phyloP scores from a whole-genome alignment of 2,329 filamentous ascomycete species.

The Colletotrichum horii region DNA sequence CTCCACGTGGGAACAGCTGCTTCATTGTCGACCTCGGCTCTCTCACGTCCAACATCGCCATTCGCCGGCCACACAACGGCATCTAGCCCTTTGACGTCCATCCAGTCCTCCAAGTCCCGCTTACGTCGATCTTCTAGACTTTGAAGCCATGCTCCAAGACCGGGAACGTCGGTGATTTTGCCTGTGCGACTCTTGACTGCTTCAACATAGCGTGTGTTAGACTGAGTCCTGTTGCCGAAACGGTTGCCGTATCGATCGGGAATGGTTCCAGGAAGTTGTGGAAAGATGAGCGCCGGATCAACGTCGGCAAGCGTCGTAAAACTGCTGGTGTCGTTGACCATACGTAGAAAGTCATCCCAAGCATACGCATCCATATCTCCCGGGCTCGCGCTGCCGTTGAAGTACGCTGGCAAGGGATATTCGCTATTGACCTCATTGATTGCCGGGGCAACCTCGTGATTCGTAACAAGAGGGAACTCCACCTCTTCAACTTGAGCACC shows the following conservation, averaged over 20 bases:
- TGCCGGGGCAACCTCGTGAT: neutral
- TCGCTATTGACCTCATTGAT: neutral
- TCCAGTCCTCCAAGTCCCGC: neutral
- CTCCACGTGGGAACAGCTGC: constrained; percentile 43
- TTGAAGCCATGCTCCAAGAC: neutral
- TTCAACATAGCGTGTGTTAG: neutral
- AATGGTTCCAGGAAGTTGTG: neutral
- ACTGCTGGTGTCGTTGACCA: constrained; percentile 30
- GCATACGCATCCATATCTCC: neutral
- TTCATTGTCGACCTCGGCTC: neutral
- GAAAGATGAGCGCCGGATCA: neutral
- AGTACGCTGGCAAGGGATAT: neutral
- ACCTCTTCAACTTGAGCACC: neutral
- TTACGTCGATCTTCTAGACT: neutral
- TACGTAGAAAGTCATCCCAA: constrained; percentile 25
- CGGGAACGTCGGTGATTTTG: neutral
- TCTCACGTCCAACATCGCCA: neutral
- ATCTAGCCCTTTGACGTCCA: neutral
- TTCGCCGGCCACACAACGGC: neutral
- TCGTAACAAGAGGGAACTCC: neutral
- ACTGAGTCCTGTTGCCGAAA: neutral
- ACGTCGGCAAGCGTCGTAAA: constrained; percentile 27
- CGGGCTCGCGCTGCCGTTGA: neutral
- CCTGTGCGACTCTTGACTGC: neutral
- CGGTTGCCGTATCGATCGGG: neutral